Base-by-base conservation (phyloP, 495 filamentous ascomycete genomes). In the Aspergillus baeticus region DNA sequence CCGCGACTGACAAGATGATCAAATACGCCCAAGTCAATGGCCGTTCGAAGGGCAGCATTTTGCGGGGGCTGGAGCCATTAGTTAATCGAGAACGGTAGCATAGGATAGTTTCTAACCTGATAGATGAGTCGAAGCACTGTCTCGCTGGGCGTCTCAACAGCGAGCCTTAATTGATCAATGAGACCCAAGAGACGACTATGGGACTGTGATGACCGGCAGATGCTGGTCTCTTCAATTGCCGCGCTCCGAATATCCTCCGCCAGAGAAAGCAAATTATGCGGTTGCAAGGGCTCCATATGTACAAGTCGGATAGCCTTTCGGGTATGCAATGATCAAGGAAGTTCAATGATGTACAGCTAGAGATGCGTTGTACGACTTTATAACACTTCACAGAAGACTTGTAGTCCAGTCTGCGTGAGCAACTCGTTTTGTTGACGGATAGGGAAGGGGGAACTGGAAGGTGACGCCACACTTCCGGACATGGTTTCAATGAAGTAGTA, bases 121-220 rank as follows among this genome's bases (percentile, higher is more conserved):
- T 75, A 75, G 18, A 75, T 71, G 6, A 75, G 29, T 6, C 72
- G 69, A 22, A 69, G 55, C 7, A 68, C 54, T 1, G 72, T 73
- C 51, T 75, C 72, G 10, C 63, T 64, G 3, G 72, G 72, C 0
- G 69, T 69, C 57, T 75, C 72, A 11, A 73, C 59, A 0, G 66
- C 65, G 47, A 68, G 55, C 26, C 45, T 63, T 8, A 75, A 34
- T 54, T 68, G 52, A 34, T 75, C 66, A 38, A 73, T 60, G 37
- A 69, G 61, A 10, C 45, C 58, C 14, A 75, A 55, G 29, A 75
- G 56, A 21, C 66, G 69, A 37, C 64, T 67, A 45, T 72, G 70
- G 21, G 57, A 51, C 42, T 64, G 44, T n/a, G 66, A 37, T 7
- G 67, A 67, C 3, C 63, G 58, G 8, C 52, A 55, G 1, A 54